These are phyloP conservation scores for Thermomucor indicae-seudaticae DNA, from an alignment of 371 early-diverging fungal genomes.

Conservation along the genomic window DNA sequence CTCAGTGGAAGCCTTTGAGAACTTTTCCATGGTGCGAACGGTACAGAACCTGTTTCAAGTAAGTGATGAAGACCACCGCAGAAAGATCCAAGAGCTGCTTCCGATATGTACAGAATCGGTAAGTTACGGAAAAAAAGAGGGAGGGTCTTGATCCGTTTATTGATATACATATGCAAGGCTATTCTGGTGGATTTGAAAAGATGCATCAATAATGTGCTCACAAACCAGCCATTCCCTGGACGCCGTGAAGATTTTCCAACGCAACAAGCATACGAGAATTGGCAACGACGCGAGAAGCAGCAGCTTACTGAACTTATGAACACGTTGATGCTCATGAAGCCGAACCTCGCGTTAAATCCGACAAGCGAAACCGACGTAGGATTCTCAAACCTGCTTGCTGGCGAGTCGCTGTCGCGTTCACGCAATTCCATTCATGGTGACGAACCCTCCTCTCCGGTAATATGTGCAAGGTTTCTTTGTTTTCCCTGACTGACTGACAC, in stretches of 20 bases:
- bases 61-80: conserved; percentile 28
- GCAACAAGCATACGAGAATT: conserved; percentile 38
- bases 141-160: neutral
- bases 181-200: conserved; percentile 38
- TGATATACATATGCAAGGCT: neutral
- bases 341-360: conserved; percentile 26
- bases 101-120: conserved; percentile 45
- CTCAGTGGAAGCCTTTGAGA: conserved; percentile 32
- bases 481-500: too few relatives aligned
- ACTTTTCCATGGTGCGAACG: conserved; percentile 38
- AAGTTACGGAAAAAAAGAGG: conserved; percentile 11
- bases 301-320: conserved; percentile 43
- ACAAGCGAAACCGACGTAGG: conserved; percentile 36
- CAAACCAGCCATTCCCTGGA: conserved; percentile 44
- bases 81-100: conserved; percentile 36
- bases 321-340: conserved; percentile 39
- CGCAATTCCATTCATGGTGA: conserved; percentile 1
- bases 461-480: too few relatives aligned
- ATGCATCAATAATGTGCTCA: conserved; percentile 42
- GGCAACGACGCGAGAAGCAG: conserved; percentile 43
- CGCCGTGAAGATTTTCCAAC: conserved; percentile 44
- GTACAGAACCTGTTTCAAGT: conserved; percentile 43
- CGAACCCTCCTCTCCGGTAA: too few relatives aligned
- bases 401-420: conserved; percentile 5
- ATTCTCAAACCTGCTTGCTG: conserved; percentile 25